Conservation (phyloP, 805 yeast genomes). For the Torulaspora franciscae region DNA sequence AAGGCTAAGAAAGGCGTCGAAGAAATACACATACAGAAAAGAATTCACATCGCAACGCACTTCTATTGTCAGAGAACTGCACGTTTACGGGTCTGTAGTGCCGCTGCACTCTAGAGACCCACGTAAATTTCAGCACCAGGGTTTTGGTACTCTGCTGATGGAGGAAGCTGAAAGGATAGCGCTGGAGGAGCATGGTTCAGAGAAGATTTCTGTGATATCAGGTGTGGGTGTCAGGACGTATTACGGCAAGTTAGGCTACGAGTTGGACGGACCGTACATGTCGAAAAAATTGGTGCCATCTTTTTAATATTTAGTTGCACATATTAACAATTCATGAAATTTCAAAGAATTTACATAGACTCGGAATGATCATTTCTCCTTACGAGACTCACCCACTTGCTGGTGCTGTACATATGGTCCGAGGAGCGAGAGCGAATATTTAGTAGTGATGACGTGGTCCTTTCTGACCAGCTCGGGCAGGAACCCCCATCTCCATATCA, state of each 20-base stretch:
- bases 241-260: conserved; percentile 87
- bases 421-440: conserved; percentile 21
- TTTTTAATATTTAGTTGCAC: background rate
- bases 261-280: conserved; percentile 95
- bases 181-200: conserved; percentile 87
- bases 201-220: conserved; percentile 86
- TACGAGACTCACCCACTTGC: conserved; percentile 5
- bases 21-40: conserved; percentile 83
- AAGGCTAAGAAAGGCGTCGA: conserved; percentile 81
- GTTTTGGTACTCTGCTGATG: conserved; percentile 95
- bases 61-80: conserved; percentile 92
- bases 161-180: conserved; percentile 98
- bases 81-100: conserved; percentile 95
- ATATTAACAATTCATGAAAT: background rate
- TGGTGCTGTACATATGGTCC: conserved; percentile 10
- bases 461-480: conserved; percentile 47
- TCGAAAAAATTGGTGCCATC: conserved; percentile 47
- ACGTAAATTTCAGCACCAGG: conserved; percentile 97
- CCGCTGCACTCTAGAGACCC: conserved; percentile 97
- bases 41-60: conserved; percentile 82
- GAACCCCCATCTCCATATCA: conserved; percentile 55
- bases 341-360: background rate
- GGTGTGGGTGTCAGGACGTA: conserved; percentile 98
- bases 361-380: conserved; percentile 4
- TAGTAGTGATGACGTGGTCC: conserved; percentile 19